Conservation (phyloP, 495 filamentous ascomycete genomes). For the Pyronema domesticum region DNA sequence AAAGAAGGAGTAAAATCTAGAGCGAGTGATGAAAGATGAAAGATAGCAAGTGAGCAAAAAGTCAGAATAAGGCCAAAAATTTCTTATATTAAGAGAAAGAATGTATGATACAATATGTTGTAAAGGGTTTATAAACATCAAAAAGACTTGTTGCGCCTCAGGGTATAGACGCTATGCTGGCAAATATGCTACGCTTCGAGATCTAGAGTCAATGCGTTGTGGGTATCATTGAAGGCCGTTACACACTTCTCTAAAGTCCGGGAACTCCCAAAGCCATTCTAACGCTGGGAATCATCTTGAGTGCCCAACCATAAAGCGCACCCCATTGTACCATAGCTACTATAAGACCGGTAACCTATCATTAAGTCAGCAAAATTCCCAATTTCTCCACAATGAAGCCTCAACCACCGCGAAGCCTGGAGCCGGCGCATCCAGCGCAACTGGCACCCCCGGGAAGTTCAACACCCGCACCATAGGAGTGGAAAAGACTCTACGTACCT, state of each 20-base stretch:
- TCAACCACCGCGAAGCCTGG: too few relatives aligned
- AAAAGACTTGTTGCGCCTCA: too few relatives aligned
- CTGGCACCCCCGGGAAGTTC: too few relatives aligned
- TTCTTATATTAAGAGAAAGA: not conserved
- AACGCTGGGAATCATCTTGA: slow-evolving; percentile 7
- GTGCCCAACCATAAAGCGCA: slow-evolving; percentile 15
- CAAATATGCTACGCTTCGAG: too few relatives aligned
- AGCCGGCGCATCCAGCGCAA: too few relatives aligned
- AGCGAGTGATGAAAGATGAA: not conserved
- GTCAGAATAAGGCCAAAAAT: not conserved
- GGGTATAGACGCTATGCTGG: too few relatives aligned
- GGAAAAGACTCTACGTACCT: too few relatives aligned
- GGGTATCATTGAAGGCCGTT: too few relatives aligned
- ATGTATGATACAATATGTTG: not conserved
- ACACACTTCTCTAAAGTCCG: slow-evolving; percentile 16
- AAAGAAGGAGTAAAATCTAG: slow-evolving; percentile 3
- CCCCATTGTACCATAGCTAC: slow-evolving; percentile 13
- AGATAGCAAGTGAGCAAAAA: not conserved
- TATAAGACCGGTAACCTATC: slow-evolving; percentile 18
- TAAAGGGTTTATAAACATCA: not conserved
- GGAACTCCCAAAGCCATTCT: slow-evolving; percentile 13
- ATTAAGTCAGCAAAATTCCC: slow-evolving; percentile 4
- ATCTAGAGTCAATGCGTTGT: too few relatives aligned
- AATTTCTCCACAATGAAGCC: not conserved
- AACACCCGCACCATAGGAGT: too few relatives aligned